Evolutionary conservation across 2,329 filamentous ascomycete genomes (phyloP), one percentile per base, ranked within the genome.

Genomic region (Pseudofabraea citricarpa): DNA sequence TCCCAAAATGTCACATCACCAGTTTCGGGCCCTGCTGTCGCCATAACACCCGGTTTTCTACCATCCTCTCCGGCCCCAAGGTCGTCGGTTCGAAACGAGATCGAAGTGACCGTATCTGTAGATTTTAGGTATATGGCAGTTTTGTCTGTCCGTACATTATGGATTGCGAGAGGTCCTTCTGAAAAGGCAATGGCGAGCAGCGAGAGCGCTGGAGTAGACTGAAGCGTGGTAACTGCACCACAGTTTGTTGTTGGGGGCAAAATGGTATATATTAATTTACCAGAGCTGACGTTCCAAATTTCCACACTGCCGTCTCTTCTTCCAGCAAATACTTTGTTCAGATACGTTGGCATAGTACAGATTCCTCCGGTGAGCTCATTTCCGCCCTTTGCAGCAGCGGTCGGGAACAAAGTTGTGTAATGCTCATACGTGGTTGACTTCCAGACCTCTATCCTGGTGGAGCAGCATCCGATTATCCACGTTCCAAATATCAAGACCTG

Each of bases 1-100:
- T 98, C 93, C 93, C 93, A 98, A 51, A 98, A 85, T 0, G 88
- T 95, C 35, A 98, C 79, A 63, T 98, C 93, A 24, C 93, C 91
- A 48, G 79, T 90, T 4, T 78, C 73, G 20, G 73, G 72, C 18
- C 87, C 90, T 7, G 89, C 82, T 1, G 93, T 97, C 6, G 91
- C 91, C 90, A 98, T 95, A 43, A 96, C 88, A 42, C 93, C 93
- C 26, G 90, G 79, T 54, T 84, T 82, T 43, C 82, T 80, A 1
- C 91, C 90, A 64, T 96, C 89, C 24, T 89, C 81, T 6, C 90
- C 91, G 13, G 93, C 90, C 20, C 93, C 93, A 42, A 87, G 70
- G 6, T 87, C 87, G 58, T 98, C 93, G 1, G 85, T 93, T 41
- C 94, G 80, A 69, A 98, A 98, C 0, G 88, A 83, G 42, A 98